Conservation (phyloP, 257 asterid genomes). For the Nicotiana tomentosiformis region DNA sequence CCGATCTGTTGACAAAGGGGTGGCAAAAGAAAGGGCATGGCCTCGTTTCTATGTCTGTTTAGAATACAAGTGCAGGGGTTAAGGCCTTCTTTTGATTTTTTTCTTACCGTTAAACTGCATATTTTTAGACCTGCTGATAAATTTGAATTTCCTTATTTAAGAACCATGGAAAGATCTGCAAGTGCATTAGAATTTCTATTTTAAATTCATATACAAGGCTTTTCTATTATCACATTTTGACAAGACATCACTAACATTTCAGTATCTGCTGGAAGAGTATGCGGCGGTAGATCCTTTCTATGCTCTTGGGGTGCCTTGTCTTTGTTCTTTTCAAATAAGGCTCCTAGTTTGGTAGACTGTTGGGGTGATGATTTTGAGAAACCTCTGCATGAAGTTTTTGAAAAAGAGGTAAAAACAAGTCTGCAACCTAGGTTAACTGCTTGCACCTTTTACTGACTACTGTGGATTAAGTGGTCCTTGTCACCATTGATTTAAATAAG, state of each 20-base stretch:
- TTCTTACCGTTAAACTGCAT: not conserved
- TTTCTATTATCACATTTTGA: not conserved
- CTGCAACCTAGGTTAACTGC: too few relatives aligned
- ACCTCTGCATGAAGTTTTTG: slow-evolving; percentile 53
- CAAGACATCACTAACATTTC: not conserved
- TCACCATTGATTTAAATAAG: not conserved
- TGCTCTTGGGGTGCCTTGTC: slow-evolving; percentile 90
- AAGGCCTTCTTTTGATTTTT: not conserved
- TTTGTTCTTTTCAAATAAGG: slow-evolving; percentile 80
- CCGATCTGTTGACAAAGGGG: not conserved
- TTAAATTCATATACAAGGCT: not conserved
- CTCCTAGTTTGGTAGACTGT: slow-evolving; percentile 88
- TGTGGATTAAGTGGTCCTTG: not conserved
- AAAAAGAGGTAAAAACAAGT: slow-evolving; percentile 44
- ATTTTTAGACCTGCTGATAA: not conserved
- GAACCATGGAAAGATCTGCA: not conserved
- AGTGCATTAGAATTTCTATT: not conserved
- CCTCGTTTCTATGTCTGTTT: not conserved
- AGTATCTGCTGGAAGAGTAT: slow-evolving; percentile 59
- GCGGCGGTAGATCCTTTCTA: slow-evolving; percentile 72
- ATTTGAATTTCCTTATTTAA: not conserved
- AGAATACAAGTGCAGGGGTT: not conserved
- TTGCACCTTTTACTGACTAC: too few relatives aligned
- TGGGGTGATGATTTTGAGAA: slow-evolving; percentile 89
- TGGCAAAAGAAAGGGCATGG: not conserved